These are phyloP conservation scores for Boletus speciosus DNA, from an alignment of 768 basidiomycete genomes.

Conservation along the genomic window DNA sequence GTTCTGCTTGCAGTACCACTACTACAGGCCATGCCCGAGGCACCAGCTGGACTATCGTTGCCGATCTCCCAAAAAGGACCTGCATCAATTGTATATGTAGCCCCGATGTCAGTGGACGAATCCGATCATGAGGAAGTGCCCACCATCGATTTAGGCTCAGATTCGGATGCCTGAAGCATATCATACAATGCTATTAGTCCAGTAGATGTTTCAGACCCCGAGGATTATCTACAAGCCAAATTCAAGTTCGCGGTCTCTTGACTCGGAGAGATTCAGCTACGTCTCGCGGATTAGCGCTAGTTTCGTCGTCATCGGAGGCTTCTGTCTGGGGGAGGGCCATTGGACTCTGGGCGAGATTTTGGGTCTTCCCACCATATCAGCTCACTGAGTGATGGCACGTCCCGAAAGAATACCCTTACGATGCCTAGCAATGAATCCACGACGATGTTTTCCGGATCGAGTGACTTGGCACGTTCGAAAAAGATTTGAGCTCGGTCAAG, in stretches of 20 bases:
- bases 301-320: constrained; percentile 41
- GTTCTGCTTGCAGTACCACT: background rate
- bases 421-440: constrained; percentile 52
- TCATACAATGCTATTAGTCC: background rate
- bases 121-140: constrained; percentile 78
- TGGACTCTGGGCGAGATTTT: constrained; percentile 23
- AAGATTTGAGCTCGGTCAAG: constrained; percentile 49
- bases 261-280: background rate
- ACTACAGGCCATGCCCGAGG: background rate
- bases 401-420: constrained; percentile 32
- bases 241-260: constrained; percentile 19
- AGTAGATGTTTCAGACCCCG: background rate
- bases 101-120: constrained; percentile 28
- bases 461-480: constrained; percentile 55
- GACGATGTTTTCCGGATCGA: constrained; percentile 58
- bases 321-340: constrained; percentile 5
- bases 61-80: constrained; percentile 4
- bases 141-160: constrained; percentile 71
- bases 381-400: background rate
- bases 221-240: background rate
- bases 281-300: background rate
- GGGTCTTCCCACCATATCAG: constrained; percentile 13
- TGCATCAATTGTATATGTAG: background rate
- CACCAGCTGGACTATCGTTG: background rate
- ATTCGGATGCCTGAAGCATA: constrained; percentile 52